These are phyloP conservation scores for Myriosclerotinia curreyana DNA, from an alignment of 2,329 filamentous ascomycete genomes.

Conservation along the genomic window DNA sequence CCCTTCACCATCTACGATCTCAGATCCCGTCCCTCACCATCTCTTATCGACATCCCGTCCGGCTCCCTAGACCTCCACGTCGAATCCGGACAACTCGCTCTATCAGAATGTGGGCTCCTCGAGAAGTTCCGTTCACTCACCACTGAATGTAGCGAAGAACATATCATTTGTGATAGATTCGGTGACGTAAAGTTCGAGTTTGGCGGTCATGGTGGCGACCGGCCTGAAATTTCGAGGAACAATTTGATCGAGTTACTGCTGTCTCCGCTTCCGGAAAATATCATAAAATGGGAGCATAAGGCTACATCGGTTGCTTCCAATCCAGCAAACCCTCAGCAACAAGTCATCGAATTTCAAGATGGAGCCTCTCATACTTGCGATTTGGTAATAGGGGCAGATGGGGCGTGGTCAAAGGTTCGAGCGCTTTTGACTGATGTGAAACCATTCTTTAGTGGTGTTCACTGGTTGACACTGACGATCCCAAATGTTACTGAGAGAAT, in stretches of 20 bases:
- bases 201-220: slow-evolving; percentile 25
- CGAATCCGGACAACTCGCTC: slow-evolving; percentile 45
- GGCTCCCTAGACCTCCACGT: slow-evolving; percentile 52
- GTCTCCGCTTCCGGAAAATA: slow-evolving; percentile 24
- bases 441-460: slow-evolving; percentile 24
- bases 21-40: slow-evolving; percentile 35
- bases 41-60: slow-evolving; percentile 35
- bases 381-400: slow-evolving; percentile 46
- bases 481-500: slow-evolving; percentile 15
- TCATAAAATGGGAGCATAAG: slow-evolving; percentile 31
- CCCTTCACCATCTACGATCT: slow-evolving; percentile 42
- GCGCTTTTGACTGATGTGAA: slow-evolving; percentile 32
- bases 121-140: slow-evolving; percentile 45
- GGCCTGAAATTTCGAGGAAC: slow-evolving; percentile 36
- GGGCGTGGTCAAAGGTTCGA: slow-evolving; percentile 43
- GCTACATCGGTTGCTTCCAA: slow-evolving; percentile 5
- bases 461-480: slow-evolving; percentile 29
- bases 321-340: slow-evolving; percentile 4
- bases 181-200: slow-evolving; percentile 34
- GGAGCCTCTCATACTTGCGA: slow-evolving; percentile 35
- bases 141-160: slow-evolving; percentile 44
- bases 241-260: slow-evolving; percentile 33
- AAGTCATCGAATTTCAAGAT: slow-evolving; percentile 21
- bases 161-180: slow-evolving; percentile 40
- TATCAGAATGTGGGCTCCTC: slow-evolving; percentile 46